A percentile compares a stretch with the other conserved stretches of the same genome.
phyloP scores from a whole-genome alignment of 176 grass and related monocot species.

The Bonia amplexicaulis region DNA sequence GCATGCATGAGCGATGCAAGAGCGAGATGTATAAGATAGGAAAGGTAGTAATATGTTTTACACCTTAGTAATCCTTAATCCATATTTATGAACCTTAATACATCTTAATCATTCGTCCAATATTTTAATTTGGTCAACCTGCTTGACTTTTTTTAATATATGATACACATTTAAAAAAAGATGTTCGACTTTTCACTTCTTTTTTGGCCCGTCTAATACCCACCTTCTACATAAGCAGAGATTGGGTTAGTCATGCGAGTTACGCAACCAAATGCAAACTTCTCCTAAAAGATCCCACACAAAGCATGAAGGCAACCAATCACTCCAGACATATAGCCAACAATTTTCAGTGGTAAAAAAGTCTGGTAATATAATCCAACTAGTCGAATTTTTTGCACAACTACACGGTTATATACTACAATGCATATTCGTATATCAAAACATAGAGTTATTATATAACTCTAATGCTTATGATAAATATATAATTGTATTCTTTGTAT shows the following conservation, averaged over 20 bases:
- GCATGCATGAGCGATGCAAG: not conserved
- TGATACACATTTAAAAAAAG: no score
- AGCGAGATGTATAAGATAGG: not conserved
- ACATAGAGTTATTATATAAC: no score
- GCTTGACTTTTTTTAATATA: no score
- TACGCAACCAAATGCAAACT: not conserved
- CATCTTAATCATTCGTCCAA: not conserved
- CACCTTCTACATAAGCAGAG: not conserved
- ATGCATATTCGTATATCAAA: no score
- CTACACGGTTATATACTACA: accelerated
- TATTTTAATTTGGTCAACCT: not conserved
- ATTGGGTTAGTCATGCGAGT: not conserved
- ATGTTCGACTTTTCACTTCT: not conserved
- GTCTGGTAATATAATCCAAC: no score
- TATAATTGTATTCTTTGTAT: no score
- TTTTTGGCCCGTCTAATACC: not conserved
- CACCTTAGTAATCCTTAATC: not conserved
- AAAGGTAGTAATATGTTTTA: not conserved
- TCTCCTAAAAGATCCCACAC: not conserved
- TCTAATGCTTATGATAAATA: no score
- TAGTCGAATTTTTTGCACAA: no score
- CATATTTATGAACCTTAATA: not conserved
- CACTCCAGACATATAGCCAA: no score
- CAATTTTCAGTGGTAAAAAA: no score
- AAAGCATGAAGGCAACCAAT: not conserved